Percentiles rank a stretch among this genome's conserved stretches.
Conservation (phyloP, 164 flowering plant genomes). For the Euptelea pleiosperma region DNA sequence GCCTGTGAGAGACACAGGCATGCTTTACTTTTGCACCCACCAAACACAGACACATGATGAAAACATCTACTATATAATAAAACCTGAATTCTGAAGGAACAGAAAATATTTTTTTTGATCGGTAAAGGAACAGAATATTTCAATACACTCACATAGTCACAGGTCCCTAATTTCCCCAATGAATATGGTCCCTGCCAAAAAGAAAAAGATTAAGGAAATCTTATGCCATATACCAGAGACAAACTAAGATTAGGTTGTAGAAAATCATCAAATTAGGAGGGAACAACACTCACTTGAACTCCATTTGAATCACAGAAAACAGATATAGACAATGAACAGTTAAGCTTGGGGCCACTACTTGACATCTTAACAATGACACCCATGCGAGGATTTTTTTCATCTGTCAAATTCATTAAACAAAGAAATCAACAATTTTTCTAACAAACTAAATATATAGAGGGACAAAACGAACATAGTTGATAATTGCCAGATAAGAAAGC, state of each 20-base stretch:
- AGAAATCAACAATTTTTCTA: not conserved
- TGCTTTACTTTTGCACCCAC: not conserved
- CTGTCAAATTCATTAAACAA: conserved; percentile 32
- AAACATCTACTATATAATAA: not conserved
- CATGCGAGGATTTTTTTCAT: conserved; percentile 50
- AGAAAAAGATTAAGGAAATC: conserved; percentile 4
- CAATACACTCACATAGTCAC: conserved; percentile 68
- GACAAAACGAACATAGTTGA: too few species aligned
- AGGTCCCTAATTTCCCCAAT: conserved; percentile 44
- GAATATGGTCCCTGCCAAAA: conserved; percentile 64
- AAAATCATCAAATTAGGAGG: not conserved
- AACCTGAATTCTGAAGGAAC: not conserved
- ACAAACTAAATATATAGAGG: too few species aligned
- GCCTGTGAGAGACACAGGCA: conserved; percentile 52
- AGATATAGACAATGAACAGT: conserved; percentile 79
- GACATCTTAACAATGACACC: conserved; percentile 76
- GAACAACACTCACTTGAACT: conserved; percentile 42
- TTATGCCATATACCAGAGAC: not conserved
- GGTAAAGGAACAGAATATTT: too few species aligned
- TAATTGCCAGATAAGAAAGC: too few species aligned
- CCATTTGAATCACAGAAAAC: conserved; percentile 59
- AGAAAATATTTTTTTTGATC: too few species aligned
- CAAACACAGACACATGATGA: not conserved
- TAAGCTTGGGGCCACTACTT: conserved; percentile 22
- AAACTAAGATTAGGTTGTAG: not conserved